These are phyloP conservation scores for Cubamyces sp. DNA, from an alignment of 768 basidiomycete species.

Conservation along the genomic window DNA sequence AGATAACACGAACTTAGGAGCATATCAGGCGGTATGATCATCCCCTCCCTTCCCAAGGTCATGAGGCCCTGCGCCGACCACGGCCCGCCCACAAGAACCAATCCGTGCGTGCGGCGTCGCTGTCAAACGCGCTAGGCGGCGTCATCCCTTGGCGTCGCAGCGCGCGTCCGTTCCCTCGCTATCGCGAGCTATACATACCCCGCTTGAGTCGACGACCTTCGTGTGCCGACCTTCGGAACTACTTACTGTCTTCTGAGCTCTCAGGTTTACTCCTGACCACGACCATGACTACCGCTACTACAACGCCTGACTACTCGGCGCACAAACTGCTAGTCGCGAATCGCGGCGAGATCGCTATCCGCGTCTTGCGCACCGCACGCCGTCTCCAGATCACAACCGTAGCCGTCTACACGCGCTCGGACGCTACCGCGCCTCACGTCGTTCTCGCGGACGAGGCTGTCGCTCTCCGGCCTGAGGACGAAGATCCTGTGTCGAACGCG, in stretches of 20 bases:
- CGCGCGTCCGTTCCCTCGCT: not conserved
- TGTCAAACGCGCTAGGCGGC: not conserved
- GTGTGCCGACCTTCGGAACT: not conserved
- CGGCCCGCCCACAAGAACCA: not conserved
- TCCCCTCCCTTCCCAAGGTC: not conserved
- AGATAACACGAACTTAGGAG: slow-evolving; percentile 5
- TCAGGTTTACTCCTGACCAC: not conserved
- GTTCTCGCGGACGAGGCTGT: slow-evolving; percentile 55
- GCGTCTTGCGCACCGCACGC: slow-evolving; percentile 61
- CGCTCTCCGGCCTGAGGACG: slow-evolving; percentile 37
- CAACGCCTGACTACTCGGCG: not conserved
- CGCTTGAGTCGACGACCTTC: not conserved
- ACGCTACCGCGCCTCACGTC: slow-evolving; percentile 63
- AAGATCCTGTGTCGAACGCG: slow-evolving; percentile 41
- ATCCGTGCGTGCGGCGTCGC: not conserved
- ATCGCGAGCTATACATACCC: slow-evolving; percentile 4
- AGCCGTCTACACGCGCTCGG: slow-evolving; percentile 62
- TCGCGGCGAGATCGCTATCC: slow-evolving; percentile 72
- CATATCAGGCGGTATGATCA: slow-evolving; percentile 3
- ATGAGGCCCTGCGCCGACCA: not conserved
- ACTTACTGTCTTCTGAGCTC: not conserved
- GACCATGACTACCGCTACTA: not conserved
- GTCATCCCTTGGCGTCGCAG: not conserved
- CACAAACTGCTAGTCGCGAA: slow-evolving; percentile 69
- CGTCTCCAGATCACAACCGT: slow-evolving; percentile 54